These are phyloP conservation scores for Hypomyces perniciosus DNA, from an alignment of 2,329 filamentous ascomycete genomes.

Conservation along the genomic window DNA sequence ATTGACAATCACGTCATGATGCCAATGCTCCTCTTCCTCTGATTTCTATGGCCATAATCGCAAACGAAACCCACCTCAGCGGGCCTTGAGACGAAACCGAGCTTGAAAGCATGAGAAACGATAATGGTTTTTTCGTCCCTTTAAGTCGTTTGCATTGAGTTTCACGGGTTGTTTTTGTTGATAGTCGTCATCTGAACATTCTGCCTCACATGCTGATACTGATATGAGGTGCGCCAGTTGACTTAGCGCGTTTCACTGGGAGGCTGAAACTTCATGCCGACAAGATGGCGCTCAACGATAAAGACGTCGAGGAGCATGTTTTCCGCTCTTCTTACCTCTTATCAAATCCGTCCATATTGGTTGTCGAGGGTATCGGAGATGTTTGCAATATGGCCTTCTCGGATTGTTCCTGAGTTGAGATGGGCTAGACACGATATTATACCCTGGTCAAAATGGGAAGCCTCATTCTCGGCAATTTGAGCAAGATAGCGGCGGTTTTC, in stretches of 20 bases:
- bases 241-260: constrained; percentile 46
- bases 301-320: too few relatives aligned
- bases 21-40: too few relatives aligned
- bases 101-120: neutral
- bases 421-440: neutral
- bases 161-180: neutral
- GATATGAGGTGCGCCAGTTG: constrained; percentile 33
- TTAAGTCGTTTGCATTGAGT: neutral
- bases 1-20: too few relatives aligned
- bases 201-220: constrained; percentile 36
- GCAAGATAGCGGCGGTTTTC: neutral
- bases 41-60: too few relatives aligned
- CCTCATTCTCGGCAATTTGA: neutral
- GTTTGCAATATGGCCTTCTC: too few relatives aligned
- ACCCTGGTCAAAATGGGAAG: neutral
- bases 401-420: too few relatives aligned
- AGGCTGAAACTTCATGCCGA: constrained; percentile 7
- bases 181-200: neutral
- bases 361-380: too few relatives aligned
- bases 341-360: too few relatives aligned
- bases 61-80: too few relatives aligned
- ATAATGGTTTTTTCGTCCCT: neutral
- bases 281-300: too few relatives aligned
- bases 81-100: neutral
- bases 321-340: too few relatives aligned